Base-by-base conservation (phyloP, 2,329 filamentous ascomycete genomes). In the Hypocrella siamensis region DNA sequence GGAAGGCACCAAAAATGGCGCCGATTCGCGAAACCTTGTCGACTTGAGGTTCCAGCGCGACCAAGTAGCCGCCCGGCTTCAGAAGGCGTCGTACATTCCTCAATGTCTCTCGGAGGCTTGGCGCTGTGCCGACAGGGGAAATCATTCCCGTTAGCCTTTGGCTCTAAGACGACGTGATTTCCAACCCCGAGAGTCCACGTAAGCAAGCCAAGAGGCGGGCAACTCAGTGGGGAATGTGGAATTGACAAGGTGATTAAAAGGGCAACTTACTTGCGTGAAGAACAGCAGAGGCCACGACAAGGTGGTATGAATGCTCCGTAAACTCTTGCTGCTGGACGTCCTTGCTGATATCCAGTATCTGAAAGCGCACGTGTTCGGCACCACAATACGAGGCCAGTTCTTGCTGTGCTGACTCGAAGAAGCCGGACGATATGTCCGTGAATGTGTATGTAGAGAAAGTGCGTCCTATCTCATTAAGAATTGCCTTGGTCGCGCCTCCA, bases 361-460 rank as follows among this genome's bases (percentile, higher is more conserved):
- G 40, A 38, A 38, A 49, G 7, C 18, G 12, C 32, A 45, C 42
- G 3, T 22, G 25, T 14, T 14, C 25, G 7, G 21, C 31, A 4
- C 34, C 34, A 3, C 12, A 5, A 24, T 46, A 42, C 3, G 34
- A 26, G 1, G 39, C 31, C 16, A 61, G 53, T 4, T 35, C 38
- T 16, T 43, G 35, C 16, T 43, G 35, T 0, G 53, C 56, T 1
- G 42, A 38, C 8, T 53, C 49, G 30, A 65, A 61, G 44, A 59
- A 60, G 7, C 46, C 51, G 3, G 46, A 34, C 0, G 54, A 54
- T 6, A 62, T 51, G 34, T 65, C 61, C 0, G 63, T 65, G 42
- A 48, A 67, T 0, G 54, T 60, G 40, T 65, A 67, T 3, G 28
- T 21, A 5, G 17, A 8, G n/a, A 57, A 58, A 3, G 36, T 8